A percentile compares a stretch with the other conserved stretches of the same genome.
These are phyloP conservation scores for Prunus campanulata DNA, from an alignment of 306 rosid genomes.

Conservation along the genomic window DNA sequence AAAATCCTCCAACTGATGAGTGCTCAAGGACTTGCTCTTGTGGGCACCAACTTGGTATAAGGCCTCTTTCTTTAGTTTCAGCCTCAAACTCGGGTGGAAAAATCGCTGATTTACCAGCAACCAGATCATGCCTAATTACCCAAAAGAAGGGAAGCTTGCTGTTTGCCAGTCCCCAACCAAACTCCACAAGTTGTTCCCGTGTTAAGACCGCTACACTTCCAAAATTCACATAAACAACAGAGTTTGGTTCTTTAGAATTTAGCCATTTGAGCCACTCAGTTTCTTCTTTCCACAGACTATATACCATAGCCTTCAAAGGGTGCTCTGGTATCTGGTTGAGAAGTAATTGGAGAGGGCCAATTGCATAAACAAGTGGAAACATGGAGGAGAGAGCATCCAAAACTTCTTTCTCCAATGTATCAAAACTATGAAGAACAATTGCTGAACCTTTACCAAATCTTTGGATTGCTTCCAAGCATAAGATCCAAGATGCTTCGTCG, in stretches of 20 bases:
- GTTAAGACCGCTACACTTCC: slow-evolving; percentile 4
- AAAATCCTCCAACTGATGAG: slow-evolving; percentile 9
- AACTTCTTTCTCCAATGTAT: slow-evolving; percentile 10
- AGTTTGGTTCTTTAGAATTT: not conserved
- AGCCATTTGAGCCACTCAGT: slow-evolving; percentile 22
- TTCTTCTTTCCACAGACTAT: slow-evolving; percentile 14
- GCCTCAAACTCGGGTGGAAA: no score
- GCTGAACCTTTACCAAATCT: not conserved
- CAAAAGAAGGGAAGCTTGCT: slow-evolving; percentile 10
- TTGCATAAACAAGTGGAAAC: not conserved
- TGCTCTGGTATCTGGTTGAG: not conserved
- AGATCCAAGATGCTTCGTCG: not conserved
- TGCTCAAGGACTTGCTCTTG: slow-evolving; percentile 19
- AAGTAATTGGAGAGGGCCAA: slow-evolving; percentile 12
- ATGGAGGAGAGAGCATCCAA: slow-evolving; percentile 3
- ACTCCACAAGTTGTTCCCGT: not conserved
- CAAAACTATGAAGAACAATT: slow-evolving; percentile 6
- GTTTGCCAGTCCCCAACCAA: slow-evolving; percentile 16
- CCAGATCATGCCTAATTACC: slow-evolving; percentile 17
- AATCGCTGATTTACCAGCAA: not conserved
- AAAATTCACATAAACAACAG: slow-evolving; percentile 17
- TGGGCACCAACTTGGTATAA: slow-evolving; percentile 19
- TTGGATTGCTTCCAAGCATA: not conserved
- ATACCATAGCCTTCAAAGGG: not conserved
- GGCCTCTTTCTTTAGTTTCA: no score